phyloP scores from a whole-genome alignment of 768 basidiomycete genomes.

The Trametes elegans region DNA sequence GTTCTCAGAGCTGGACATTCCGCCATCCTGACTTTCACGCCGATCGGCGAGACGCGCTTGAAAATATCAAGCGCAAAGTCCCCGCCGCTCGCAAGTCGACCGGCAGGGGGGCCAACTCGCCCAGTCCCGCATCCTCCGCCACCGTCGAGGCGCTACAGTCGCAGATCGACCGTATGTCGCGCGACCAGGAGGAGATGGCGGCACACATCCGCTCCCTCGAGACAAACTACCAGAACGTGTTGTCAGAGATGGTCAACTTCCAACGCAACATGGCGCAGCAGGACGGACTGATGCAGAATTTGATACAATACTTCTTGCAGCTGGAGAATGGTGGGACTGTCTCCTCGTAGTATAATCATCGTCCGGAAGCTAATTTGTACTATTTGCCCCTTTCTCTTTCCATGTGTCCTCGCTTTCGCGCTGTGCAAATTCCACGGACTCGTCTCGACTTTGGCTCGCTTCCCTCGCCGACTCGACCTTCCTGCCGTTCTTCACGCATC shows the following conservation, averaged over 20 bases:
- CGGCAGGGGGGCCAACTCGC: conserved; percentile 26
- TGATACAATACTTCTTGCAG: conserved; percentile 80
- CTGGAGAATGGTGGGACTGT: conserved; percentile 54
- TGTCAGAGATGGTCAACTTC: conserved; percentile 70
- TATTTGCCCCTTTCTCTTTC: conserved; percentile 16
- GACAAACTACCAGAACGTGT: conserved; percentile 63
- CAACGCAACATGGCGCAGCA: conserved; percentile 79
- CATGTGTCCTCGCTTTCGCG: conserved; percentile 7
- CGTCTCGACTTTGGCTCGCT: conserved; percentile 12
- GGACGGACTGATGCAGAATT: conserved; percentile 77
- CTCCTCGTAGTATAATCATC: conserved; percentile 22
- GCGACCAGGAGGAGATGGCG: conserved; percentile 50
- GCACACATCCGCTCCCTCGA: conserved; percentile 57
- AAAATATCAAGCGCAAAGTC: conserved; percentile 65
- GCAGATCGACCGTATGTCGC: conserved; percentile 46
- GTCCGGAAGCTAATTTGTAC: conserved; percentile 39
- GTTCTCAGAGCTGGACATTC: conserved; percentile 45
- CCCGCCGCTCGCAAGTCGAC: conserved; percentile 38
- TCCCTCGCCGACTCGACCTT: neutral
- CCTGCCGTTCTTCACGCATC: neutral
- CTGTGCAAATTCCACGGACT: conserved; percentile 32
- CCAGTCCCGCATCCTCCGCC: conserved; percentile 20
- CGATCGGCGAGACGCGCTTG: conserved; percentile 52
- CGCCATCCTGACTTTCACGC: conserved; percentile 53
- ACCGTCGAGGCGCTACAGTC: conserved; percentile 41